Evolutionary conservation across 805 yeast genomes (phyloP), one percentile per base, ranked within the genome.

Genomic region (Starmera caribaea): DNA sequence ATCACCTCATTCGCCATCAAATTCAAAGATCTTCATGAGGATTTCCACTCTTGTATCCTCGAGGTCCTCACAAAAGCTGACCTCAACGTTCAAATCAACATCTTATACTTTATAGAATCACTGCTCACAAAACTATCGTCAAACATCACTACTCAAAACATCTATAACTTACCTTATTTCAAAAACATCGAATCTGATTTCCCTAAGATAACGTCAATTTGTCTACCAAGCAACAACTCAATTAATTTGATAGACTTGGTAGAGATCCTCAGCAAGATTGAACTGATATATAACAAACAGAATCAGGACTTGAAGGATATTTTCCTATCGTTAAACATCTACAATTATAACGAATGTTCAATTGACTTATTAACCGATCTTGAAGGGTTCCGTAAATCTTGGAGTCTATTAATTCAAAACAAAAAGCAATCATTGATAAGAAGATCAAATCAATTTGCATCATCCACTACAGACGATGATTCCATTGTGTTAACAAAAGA

Each of bases 31-130:
- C 66, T 74, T 24, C 76, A 73, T 42, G 90, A 81, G 47, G 87
- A 81, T 54, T 63, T 83, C 45, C 77, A 77, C 51, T 76, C 82
- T 7, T 74, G 81, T 41, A 72, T 84, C 16, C 54, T 80, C 34
- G 89, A 79, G 42, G 75, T 75, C 34, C 60, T 80, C 16, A 69
- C 68, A 35, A 49, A 56, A 24, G 62, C 73, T 13, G 77, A 76
- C 61, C 49, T 84, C 35, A 82, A 84, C 51, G 61, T 71, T 32
- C 68, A 84, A 43, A 66, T 84, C 34, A 83, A 80, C 45, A 68
- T 84, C 8, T 68, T 85, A 42, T 84, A 76, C 53, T 79, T 84
- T 49, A 54, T 86, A 4, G 90, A 84, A 44, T 71, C 76, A n/a
- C 57, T 84, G 30, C 63, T 76, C 2, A 48, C 59, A 16, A 66